A percentile compares a stretch with the other conserved stretches of the same genome.
These are phyloP conservation scores for Barnettozyma pratensis DNA, from an alignment of 805 yeast genomes.

Conservation along the genomic window DNA sequence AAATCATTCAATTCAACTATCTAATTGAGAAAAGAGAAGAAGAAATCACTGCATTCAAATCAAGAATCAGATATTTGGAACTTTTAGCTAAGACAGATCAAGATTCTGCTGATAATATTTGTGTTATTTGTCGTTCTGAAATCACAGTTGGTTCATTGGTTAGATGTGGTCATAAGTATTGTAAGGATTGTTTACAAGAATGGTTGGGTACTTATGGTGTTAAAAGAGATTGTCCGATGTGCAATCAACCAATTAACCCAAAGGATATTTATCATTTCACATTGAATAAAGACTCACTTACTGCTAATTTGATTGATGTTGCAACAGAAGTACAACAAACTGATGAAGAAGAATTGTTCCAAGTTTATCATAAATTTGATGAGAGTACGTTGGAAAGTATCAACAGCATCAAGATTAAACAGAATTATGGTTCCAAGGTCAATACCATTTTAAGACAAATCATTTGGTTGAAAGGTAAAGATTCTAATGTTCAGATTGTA, in stretches of 20 bases:
- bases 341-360: constrained; percentile 9
- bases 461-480: constrained; percentile 51
- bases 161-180: constrained; percentile 89
- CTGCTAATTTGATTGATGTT: constrained; percentile 37
- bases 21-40: constrained; percentile 6
- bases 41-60: constrained; percentile 25
- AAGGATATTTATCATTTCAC: constrained; percentile 68
- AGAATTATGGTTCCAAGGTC: constrained; percentile 77
- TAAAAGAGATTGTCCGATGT: constrained; percentile 69
- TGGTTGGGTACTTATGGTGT: constrained; percentile 50
- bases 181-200: constrained; percentile 68
- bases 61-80: constrained; percentile 45
- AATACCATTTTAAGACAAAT: constrained; percentile 77
- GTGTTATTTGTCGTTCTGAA: constrained; percentile 73
- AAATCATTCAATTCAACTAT: constrained; percentile 24
- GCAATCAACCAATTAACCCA: constrained; percentile 49
- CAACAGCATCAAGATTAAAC: constrained; percentile 35
- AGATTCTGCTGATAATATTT: constrained; percentile 35
- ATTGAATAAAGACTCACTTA: constrained; percentile 46
- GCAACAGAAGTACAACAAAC: constrained; percentile 2
- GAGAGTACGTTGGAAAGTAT: constrained; percentile 40
- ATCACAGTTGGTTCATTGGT: constrained; percentile 77
- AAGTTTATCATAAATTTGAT: constrained; percentile 33
- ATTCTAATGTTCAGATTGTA: constrained; percentile 60
- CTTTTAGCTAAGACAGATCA: constrained; percentile 31